These are phyloP conservation scores for Apiotrichum gracile DNA, from an alignment of 1,284 basidiomycete species.

Conservation along the genomic window DNA sequence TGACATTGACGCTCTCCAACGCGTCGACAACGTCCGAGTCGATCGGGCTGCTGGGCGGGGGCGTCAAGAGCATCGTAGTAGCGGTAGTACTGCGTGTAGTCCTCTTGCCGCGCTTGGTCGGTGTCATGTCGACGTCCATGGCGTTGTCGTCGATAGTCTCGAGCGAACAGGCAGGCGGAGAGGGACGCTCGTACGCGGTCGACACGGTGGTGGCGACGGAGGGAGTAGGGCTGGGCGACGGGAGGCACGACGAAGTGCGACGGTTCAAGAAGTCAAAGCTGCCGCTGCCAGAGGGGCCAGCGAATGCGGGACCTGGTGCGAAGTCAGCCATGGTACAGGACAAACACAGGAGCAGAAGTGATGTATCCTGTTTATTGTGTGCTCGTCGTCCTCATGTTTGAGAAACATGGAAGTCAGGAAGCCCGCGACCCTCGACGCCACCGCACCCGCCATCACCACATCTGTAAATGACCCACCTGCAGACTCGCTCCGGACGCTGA, in stretches of 20 bases:
- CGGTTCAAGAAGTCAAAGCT: slow-evolving; percentile 2
- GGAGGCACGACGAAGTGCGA: slow-evolving; percentile 20
- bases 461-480: slow-evolving; percentile 16
- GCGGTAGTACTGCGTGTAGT: not conserved
- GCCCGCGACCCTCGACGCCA: not conserved
- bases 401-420: too few relatives aligned
- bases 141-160: slow-evolving; percentile 16
- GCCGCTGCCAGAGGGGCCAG: not conserved
- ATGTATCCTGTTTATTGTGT: too few relatives aligned
- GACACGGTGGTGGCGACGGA: slow-evolving; percentile 25
- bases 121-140: slow-evolving; percentile 26
- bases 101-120: slow-evolving; percentile 23
- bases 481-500: slow-evolving; percentile 37
- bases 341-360: too few relatives aligned
- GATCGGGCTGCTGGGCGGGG: slow-evolving; percentile 26
- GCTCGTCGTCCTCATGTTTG: too few relatives aligned
- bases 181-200: slow-evolving; percentile 12
- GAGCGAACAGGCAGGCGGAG: slow-evolving; percentile 6
- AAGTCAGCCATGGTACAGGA: not conserved
- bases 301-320: slow-evolving; percentile 1
- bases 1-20: slow-evolving; percentile 7
- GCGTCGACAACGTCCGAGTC: slow-evolving; percentile 9
- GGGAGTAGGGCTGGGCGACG: slow-evolving; percentile 35
- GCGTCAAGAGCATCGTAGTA: slow-evolving; percentile 22
- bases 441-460: not conserved